Conservation (phyloP, 2,329 filamentous ascomycete species). For the Ascochyta clinopodiicola region DNA sequence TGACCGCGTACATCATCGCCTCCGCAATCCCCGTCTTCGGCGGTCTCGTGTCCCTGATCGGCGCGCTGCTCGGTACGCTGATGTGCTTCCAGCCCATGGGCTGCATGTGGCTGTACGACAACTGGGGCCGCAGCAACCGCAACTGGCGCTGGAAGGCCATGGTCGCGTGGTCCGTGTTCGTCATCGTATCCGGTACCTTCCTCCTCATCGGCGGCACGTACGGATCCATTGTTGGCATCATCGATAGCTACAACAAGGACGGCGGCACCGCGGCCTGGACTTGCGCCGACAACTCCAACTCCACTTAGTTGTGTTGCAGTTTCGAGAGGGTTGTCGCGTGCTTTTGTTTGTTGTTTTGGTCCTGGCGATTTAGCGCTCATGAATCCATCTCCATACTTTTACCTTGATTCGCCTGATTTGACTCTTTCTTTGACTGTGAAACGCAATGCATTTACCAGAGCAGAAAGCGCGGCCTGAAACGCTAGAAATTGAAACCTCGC, state of each 20-base stretch:
- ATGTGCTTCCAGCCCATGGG: constrained; percentile 26
- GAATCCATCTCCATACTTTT: too few relatives aligned
- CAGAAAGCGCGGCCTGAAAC: too few relatives aligned
- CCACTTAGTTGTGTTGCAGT: neutral
- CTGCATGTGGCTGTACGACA: constrained; percentile 24
- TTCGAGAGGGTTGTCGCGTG: too few relatives aligned
- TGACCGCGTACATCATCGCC: constrained; percentile 19
- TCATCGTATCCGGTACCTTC: constrained; percentile 18
- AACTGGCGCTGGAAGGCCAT: constrained; percentile 17
- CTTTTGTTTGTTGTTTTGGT: neutral
- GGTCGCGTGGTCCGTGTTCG: constrained; percentile 18
- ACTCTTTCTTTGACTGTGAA: too few relatives aligned
- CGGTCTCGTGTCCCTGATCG: constrained; percentile 18
- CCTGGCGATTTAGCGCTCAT: neutral
- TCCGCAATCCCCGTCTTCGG: constrained; percentile 19
- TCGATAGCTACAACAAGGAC: constrained; percentile 11
- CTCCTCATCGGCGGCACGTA: constrained; percentile 18
- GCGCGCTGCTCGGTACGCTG: constrained; percentile 19
- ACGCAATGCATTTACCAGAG: too few relatives aligned
- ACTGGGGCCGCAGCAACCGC: constrained; percentile 13
- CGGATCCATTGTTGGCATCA: constrained; percentile 14
- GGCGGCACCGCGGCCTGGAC: constrained; percentile 15
- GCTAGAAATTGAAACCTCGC: too few relatives aligned
- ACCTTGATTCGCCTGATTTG: too few relatives aligned
- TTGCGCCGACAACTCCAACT: constrained; percentile 20